A percentile compares a stretch with the other conserved stretches of the same genome.
Conservation (phyloP, 768 basidiomycete species). For the Strobilomyces dryophilus region DNA sequence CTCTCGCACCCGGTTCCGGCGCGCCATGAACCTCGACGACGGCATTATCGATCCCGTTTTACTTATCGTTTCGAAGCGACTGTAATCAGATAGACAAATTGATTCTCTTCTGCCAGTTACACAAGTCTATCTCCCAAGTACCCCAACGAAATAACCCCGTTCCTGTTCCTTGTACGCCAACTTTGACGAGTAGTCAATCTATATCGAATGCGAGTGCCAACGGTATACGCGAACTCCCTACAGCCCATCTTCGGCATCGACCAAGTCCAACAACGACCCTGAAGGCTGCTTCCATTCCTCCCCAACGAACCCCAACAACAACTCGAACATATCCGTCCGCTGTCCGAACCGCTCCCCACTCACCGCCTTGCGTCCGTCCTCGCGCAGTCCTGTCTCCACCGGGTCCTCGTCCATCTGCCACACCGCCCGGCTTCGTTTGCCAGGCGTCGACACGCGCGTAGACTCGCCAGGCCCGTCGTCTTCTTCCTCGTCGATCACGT, state of each 20-base stretch:
- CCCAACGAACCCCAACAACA: conserved; percentile 57
- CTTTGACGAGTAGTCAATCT: no score
- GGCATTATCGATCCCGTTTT: no score
- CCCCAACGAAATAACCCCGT: no score
- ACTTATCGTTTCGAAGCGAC: no score
- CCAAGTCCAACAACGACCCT: conserved; percentile 58
- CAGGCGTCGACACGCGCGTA: conserved; percentile 13
- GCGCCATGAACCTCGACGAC: no score
- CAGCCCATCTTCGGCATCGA: conserved; percentile 38
- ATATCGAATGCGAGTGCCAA: no score
- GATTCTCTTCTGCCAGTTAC: no score
- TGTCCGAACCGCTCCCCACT: conserved; percentile 53
- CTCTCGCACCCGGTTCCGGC: no score
- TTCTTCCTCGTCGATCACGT: conserved; percentile 34
- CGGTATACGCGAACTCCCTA: not conserved
- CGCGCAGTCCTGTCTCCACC: conserved; percentile 19
- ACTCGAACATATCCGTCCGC: conserved; percentile 68
- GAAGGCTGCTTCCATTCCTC: conserved; percentile 64
- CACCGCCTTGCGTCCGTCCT: conserved; percentile 29
- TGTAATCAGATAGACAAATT: no score
- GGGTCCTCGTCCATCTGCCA: conserved; percentile 25
- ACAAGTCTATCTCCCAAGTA: no score
- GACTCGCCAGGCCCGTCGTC: conserved; percentile 17
- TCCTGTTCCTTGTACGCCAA: no score
- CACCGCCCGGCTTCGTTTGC: conserved; percentile 15